Evolutionary conservation across 2,329 filamentous ascomycete species (phyloP).

Genomic region (Colletotrichum tropicicola): DNA sequence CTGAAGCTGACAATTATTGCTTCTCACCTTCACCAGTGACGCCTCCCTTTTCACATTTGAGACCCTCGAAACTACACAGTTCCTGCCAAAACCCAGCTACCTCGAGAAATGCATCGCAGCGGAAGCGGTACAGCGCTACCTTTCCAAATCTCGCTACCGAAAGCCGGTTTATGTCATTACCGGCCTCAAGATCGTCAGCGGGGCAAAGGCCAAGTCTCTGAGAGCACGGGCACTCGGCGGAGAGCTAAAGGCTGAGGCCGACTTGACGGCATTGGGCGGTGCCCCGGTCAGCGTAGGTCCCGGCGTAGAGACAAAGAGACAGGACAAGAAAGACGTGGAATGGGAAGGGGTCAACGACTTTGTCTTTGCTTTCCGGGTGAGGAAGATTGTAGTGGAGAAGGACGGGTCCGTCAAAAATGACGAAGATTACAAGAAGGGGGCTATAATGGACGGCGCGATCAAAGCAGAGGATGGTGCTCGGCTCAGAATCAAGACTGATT

Average conservation of each 20-base stretch:
- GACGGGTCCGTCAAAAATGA: background rate
- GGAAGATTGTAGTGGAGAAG: background rate
- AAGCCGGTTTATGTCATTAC: constrained; percentile 28
- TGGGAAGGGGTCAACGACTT: constrained; percentile 16
- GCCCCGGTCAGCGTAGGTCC: background rate
- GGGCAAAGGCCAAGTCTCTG: background rate
- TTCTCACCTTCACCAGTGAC: background rate
- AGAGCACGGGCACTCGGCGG: background rate
- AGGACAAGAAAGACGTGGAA: background rate
- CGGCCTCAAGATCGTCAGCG: constrained; percentile 15
- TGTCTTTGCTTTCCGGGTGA: constrained; percentile 23
- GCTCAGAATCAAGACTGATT: too few relatives aligned
- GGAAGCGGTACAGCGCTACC: background rate
- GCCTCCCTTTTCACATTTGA: background rate
- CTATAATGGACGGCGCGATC: too few relatives aligned
- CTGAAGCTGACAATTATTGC: background rate
- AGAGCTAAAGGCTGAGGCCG: background rate
- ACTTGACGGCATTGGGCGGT: background rate
- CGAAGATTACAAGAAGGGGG: background rate
- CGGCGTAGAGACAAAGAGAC: background rate
- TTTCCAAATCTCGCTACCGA: constrained; percentile 9
- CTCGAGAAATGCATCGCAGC: background rate
- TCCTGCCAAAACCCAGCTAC: background rate
- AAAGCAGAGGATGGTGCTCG: too few relatives aligned
- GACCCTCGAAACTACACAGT: background rate